Evolutionary conservation across 2,329 filamentous ascomycete genomes (phyloP), one percentile per base, ranked within the genome.

Genomic region (Penicillium sp.): DNA sequence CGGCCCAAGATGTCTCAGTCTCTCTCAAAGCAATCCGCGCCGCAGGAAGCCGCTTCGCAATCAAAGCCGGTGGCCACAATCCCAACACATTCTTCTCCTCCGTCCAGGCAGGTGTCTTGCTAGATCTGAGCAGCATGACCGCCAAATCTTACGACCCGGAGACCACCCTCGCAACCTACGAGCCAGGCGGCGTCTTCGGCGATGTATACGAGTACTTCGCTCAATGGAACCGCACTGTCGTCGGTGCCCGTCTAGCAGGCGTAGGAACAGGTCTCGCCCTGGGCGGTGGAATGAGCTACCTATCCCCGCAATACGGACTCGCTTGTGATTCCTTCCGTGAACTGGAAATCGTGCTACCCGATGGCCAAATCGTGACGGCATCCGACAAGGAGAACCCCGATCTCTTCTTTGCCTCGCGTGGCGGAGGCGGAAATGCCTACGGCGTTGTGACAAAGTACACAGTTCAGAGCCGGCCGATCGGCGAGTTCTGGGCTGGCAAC

Each of bases 41-140:
- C 14, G 64, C 66, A 24, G 65, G 56, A 21, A 65, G 59, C 43
- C 63, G 64, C 21, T 67, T 67, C 49, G 68, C 68, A 39, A 54
- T 71, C 46, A 71, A 68, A 50, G 65, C 65, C 2, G 67, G 65
- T 4, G 68, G 68, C 2, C 68, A 71, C 47, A 71, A 68, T 22
- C 63, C 68, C n/a, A 71, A 71, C 27, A 64, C 55, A 1, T 67
- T 66, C 53, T 67, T 59, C 21, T 66, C 68, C 9, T 69, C 67
- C 4, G 68, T 67, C 19, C 56, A 67, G 35, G 48, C 58, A 31
- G 67, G 67, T 6, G 66, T 68, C 1, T 62, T 69, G n/a, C 49
- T 68, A 13, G 64, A 67, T 35, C 52, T 69, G 35, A 62, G 57
- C 37, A 54, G 46, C n/a, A 65, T 69, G 58, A 65, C 63, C 1